Evolutionary conservation across 495 filamentous ascomycete genomes (phyloP), one percentile per base, ranked within the genome.

Genomic region (Trypethelium eluteriae): DNA sequence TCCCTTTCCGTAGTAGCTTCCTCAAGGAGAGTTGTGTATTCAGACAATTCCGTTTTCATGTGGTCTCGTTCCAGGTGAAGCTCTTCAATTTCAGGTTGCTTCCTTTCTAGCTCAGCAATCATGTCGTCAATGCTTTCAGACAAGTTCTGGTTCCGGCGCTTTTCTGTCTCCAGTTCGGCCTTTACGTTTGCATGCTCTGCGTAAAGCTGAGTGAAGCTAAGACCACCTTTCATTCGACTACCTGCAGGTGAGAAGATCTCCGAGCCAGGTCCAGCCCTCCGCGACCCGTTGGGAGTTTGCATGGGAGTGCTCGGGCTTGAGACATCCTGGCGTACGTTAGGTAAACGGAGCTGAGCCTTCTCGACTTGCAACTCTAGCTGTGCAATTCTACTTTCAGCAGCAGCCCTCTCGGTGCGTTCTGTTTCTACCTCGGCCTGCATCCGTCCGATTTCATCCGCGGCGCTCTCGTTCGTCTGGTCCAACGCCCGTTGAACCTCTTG

Each of bases 401-500:
- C 82, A 57, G 87, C 81, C 65, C 87, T 88, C 65, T 91, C 89
- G 12, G 82, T 75, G 68, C 88, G 88, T 69, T 94, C 91, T 0
- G 89, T 89, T 71, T 96, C 91, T 18, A 90, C 78, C 74, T 94
- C 91, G 50, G 91, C 87, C 62, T 86, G 86, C 38, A 93, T 78
- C 57, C 85, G 82, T 12, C 90, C 88, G 63, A 97, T 82, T 70
- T 95, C 90, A 41, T 89, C 87, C 25, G 90, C 89, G 6, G 88
- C 86, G 70, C 92, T 88, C 49, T 95, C 89, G 73, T 88, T 89
- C 14, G 87, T 84, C 65, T 89, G 85, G 64, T 96, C 90, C 47
- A 96, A 74, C 11, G 86, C 77, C 4, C 85, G 77, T 71, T 95
- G 88, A 50, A 96, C 86, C 64, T 96, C 92, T 70, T 91, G 88